Evolutionary conservation across 2,329 filamentous ascomycete genomes (phyloP), one percentile per base, ranked within the genome.

Genomic region (Phyllosticta ampelicida): DNA sequence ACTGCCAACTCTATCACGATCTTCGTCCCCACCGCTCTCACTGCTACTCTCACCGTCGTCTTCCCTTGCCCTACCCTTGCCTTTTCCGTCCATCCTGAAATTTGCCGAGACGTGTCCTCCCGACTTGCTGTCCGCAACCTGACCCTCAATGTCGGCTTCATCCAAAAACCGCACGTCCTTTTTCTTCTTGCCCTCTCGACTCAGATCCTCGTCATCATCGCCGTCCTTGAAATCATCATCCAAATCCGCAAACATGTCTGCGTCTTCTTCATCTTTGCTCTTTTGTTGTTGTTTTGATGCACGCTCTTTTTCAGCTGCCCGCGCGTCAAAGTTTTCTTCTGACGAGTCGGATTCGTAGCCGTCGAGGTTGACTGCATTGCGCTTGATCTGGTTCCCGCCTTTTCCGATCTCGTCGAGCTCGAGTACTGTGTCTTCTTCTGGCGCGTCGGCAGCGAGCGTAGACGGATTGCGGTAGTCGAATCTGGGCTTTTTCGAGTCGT

Each of bases 381-480:
- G 89, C 71, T 96, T 96, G 0, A 90, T 89, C 48, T 83, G 80
- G 18, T 36, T 44, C 1, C 83, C 83, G 18, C 83, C 80, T 55
- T 80, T 81, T 16, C 91, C 90, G 63, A 97, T 96, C 48, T 96
- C 91, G 68, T 97, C 94, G 20, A 91, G 90, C 54, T 95, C 89
- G 9, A 99, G 81, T 26, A 92, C 81, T 0, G 84, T 83, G 65
- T 90, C 84, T 63, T 87, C 87, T 62, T 89, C 86, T 1, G 82
- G 81, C 1, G 84, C 87, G 69, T 95, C 90, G 1, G 91, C 85
- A 1, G 90, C 92, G 4, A 99, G 82, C 0, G 89, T 90, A 16
- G 91, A 96, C 2, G 94, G 94, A 70, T 99, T 97, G 63, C 94
- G 89, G 56, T 94, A 78, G 72, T 99, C 94, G 73, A 99, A 99